Percentiles rank a stretch among this genome's conserved stretches.
Evolutionary conservation across 2,329 filamentous ascomycete genomes (phyloP).

Genomic region (Aureobasidium namibiae): DNA sequence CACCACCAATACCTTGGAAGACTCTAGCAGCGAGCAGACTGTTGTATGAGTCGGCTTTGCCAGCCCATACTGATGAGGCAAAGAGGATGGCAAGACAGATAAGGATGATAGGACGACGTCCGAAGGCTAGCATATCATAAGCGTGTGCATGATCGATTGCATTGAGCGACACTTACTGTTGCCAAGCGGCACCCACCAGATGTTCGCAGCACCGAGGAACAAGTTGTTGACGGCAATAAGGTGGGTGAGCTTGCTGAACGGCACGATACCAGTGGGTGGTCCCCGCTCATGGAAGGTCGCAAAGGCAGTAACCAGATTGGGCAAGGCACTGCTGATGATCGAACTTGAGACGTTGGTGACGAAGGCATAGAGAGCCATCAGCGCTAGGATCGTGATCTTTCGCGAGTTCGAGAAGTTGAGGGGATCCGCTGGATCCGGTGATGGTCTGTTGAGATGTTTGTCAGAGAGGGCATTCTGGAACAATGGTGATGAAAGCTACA

Average conservation of each 20-base stretch:
- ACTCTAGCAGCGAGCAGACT: conserved; percentile 31
- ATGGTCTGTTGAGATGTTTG: conserved; percentile 22
- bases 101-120: conserved; percentile 31
- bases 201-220: conserved; percentile 31
- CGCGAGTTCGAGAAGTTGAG: conserved; percentile 32
- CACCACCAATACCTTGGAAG: conserved; percentile 31
- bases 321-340: conserved; percentile 29
- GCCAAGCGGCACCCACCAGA: conserved; percentile 34
- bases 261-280: conserved; percentile 14
- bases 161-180: conserved; percentile 20
- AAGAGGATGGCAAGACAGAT: conserved; percentile 27
- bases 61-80: conserved; percentile 33
- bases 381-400: conserved; percentile 27
- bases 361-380: conserved; percentile 32
- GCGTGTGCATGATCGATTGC: background rate
- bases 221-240: conserved; percentile 32
- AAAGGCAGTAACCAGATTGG: conserved; percentile 26
- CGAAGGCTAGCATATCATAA: conserved; percentile 20
- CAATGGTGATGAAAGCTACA: background rate
- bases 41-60: conserved; percentile 27
- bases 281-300: conserved; percentile 15
- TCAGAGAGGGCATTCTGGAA: background rate
- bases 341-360: conserved; percentile 30
- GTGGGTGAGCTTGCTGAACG: conserved; percentile 28
- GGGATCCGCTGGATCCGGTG: conserved; percentile 32